phyloP scores from a whole-genome alignment of 1,284 basidiomycete species.

The Gymnopus androsaceus region DNA sequence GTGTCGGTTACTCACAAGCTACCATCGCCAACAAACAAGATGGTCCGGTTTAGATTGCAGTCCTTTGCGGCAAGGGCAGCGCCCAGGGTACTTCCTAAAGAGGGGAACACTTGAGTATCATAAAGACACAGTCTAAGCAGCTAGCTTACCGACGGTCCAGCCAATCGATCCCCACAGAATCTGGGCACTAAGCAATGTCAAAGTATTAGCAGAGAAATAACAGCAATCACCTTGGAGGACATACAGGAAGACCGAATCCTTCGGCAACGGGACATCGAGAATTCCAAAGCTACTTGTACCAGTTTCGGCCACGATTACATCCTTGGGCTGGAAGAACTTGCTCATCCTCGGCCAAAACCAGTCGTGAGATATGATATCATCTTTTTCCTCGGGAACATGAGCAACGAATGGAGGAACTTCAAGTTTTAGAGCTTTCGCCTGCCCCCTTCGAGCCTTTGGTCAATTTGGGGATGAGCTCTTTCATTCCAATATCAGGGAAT shows the following conservation, averaged over 20 bases:
- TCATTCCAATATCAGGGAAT: constrained; percentile 72
- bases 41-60: constrained; percentile 60
- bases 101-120: neutral
- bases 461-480: constrained; percentile 68
- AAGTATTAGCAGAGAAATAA: too few relatives aligned
- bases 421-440: constrained; percentile 40
- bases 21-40: constrained; percentile 88
- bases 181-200: too few relatives aligned
- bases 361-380: constrained; percentile 64
- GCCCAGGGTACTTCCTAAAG: constrained; percentile 60
- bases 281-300: constrained; percentile 79
- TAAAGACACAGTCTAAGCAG: neutral
- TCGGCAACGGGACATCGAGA: constrained; percentile 75
- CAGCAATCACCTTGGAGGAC: too few relatives aligned
- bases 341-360: constrained; percentile 88
- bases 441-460: constrained; percentile 53
- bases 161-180: constrained; percentile 88
- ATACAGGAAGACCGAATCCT: constrained; percentile 60
- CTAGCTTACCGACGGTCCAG: constrained; percentile 70
- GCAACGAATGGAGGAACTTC: constrained; percentile 51
- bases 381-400: constrained; percentile 50
- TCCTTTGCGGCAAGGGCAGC: constrained; percentile 81
- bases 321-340: constrained; percentile 74
- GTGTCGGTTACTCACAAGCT: constrained; percentile 51
- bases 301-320: constrained; percentile 86